These are phyloP conservation scores for Solanum pennellii DNA, from an alignment of 257 asterid genomes.

Conservation along the genomic window DNA sequence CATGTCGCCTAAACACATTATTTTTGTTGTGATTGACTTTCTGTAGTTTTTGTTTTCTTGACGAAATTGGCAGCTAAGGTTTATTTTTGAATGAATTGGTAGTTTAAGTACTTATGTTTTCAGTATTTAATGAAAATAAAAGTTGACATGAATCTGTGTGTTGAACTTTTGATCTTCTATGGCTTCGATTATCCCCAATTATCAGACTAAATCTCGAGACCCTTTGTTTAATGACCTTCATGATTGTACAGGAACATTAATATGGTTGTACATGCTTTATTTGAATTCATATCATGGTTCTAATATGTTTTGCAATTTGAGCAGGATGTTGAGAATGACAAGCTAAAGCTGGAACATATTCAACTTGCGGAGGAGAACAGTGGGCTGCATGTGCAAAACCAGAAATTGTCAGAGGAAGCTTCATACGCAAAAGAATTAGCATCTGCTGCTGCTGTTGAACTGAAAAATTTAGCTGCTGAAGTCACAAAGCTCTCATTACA, in stretches of 20 bases:
- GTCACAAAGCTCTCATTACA: slow-evolving; percentile 85
- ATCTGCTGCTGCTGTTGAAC: slow-evolving; percentile 95
- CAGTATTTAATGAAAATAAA: neutral
- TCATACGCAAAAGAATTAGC: slow-evolving; percentile 97
- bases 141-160: neutral
- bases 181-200: neutral
- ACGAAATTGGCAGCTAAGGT: neutral
- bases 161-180: neutral
- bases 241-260: neutral
- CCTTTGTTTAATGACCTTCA: neutral
- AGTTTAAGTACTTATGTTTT: neutral
- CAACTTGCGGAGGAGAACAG: slow-evolving; percentile 78
- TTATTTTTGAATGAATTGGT: neutral
- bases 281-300: neutral
- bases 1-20: neutral
- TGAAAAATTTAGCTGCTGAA: slow-evolving; percentile 87
- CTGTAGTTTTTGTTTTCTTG: neutral
- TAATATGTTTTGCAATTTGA: neutral
- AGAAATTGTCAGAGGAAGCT: slow-evolving; percentile 88
- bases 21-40: neutral
- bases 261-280: neutral
- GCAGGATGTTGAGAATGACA: slow-evolving; percentile 87
- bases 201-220: neutral
- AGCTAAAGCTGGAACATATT: slow-evolving; percentile 63
- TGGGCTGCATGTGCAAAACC: slow-evolving; percentile 73